Conservation (phyloP, 805 yeast species). For the Barnettozyma californica region DNA sequence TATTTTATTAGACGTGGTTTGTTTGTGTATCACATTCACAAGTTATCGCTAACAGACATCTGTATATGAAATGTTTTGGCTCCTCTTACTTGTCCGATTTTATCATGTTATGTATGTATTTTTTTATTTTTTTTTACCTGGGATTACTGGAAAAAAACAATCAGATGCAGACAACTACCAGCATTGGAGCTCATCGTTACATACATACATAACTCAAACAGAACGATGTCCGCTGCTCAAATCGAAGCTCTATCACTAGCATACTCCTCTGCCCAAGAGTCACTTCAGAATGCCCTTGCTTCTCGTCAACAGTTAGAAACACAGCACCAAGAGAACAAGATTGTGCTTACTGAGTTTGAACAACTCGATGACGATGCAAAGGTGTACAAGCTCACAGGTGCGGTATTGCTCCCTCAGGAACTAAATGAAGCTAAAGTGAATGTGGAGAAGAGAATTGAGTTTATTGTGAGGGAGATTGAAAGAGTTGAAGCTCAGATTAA, state of each 20-base stretch:
- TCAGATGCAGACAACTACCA: not conserved
- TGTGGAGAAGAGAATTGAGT: conserved; percentile 86
- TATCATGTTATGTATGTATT: too few species aligned
- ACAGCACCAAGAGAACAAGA: conserved; percentile 88
- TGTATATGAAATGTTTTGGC: not conserved
- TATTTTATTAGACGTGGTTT: not conserved
- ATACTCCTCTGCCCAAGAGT: conserved; percentile 41
- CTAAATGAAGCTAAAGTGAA: conserved; percentile 74
- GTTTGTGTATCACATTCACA: not conserved
- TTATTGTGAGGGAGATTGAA: conserved; percentile 70
- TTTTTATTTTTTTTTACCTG: not conserved
- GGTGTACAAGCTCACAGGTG: conserved; percentile 87
- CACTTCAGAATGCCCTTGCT: conserved; percentile 48
- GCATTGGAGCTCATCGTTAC: not conserved
- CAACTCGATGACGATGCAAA: conserved; percentile 61
- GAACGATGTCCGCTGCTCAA: conserved; percentile 19
- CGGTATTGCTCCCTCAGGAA: conserved; percentile 88
- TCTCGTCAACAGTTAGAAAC: conserved; percentile 88
- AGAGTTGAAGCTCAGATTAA: conserved; percentile 71
- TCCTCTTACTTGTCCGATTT: not conserved
- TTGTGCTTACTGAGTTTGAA: conserved; percentile 79
- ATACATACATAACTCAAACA: conserved; percentile 11
- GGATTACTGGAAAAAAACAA: not conserved
- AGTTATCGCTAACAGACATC: not conserved
- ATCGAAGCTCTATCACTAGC: conserved; percentile 41